phyloP scores from a whole-genome alignment of 345 rosid genomes.

The Abelmoschus esculentus region DNA sequence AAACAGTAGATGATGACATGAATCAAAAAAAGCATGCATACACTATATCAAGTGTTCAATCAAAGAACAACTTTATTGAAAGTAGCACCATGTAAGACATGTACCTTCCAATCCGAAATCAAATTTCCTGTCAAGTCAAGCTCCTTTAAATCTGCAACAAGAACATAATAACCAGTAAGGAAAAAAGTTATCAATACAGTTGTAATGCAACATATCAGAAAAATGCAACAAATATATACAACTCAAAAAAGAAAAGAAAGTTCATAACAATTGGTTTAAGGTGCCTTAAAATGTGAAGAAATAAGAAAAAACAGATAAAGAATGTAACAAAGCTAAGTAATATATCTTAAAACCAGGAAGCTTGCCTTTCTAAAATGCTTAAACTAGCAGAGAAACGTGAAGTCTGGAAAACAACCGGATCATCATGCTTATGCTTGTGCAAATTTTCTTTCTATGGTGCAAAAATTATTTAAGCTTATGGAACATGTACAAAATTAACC shows the following conservation, averaged over 20 bases:
- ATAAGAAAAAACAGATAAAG: not conserved
- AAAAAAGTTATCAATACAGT: not conserved
- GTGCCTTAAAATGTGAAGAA: too few species aligned
- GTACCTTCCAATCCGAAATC: conserved; percentile 84
- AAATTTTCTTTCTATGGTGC: not conserved
- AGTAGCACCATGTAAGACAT: not conserved
- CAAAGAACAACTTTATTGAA: conserved; percentile 1
- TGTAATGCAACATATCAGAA: not conserved
- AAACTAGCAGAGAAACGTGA: not conserved
- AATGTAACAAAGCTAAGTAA: not conserved
- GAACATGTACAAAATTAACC: not conserved
- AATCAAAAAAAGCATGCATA: not conserved
- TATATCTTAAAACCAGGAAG: not conserved
- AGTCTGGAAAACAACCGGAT: not conserved
- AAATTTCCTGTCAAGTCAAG: conserved; percentile 92
- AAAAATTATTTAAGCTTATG: not conserved
- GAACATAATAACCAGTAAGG: conserved; percentile 3
- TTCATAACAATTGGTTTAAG: too few species aligned
- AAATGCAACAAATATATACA: not conserved
- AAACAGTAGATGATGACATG: not conserved
- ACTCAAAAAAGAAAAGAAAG: too few species aligned
- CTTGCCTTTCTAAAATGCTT: not conserved
- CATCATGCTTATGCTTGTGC: not conserved
- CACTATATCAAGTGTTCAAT: not conserved
- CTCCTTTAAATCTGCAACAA: conserved; percentile 57